These are phyloP conservation scores for Fusarium tricinctum DNA, from an alignment of 2,329 filamentous ascomycete genomes.

Conservation along the genomic window DNA sequence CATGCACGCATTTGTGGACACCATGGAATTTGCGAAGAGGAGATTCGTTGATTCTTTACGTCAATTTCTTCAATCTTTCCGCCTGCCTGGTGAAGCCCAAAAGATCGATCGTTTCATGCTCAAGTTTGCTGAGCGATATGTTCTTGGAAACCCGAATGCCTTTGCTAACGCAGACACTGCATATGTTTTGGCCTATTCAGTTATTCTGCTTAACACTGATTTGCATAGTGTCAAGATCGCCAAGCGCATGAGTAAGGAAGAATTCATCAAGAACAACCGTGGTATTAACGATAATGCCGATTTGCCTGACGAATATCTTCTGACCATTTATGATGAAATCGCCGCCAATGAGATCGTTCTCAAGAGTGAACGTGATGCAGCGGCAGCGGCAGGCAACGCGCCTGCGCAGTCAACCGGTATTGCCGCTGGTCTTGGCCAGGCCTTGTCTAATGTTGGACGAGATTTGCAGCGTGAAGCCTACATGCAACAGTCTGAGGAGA, in stretches of 20 bases:
- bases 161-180: constrained; percentile 99
- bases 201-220: constrained; percentile 97
- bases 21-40: constrained; percentile 92
- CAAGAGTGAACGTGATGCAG: constrained; percentile 89
- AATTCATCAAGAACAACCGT: constrained; percentile 99
- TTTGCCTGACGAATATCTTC: constrained; percentile 91
- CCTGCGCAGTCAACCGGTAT: constrained; percentile 75
- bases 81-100: constrained; percentile 93
- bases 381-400: constrained; percentile 79
- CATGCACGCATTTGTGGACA: constrained; percentile 98
- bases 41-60: constrained; percentile 94
- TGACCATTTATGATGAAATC: constrained; percentile 93
- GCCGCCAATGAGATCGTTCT: constrained; percentile 92
- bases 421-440: constrained; percentile 87
- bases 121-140: constrained; percentile 97
- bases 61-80: constrained; percentile 93
- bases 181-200: constrained; percentile 95
- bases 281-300: constrained; percentile 98
- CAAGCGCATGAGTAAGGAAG: constrained; percentile 91
- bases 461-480: constrained; percentile 95
- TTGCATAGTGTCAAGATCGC: constrained; percentile 89
- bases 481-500: constrained; percentile 94
- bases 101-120: constrained; percentile 99
- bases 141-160: constrained; percentile 93
- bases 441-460: constrained; percentile 89